Evolutionary conservation across 805 yeast species (phyloP).

Genomic region (Zygoascus ofunaensis): DNA sequence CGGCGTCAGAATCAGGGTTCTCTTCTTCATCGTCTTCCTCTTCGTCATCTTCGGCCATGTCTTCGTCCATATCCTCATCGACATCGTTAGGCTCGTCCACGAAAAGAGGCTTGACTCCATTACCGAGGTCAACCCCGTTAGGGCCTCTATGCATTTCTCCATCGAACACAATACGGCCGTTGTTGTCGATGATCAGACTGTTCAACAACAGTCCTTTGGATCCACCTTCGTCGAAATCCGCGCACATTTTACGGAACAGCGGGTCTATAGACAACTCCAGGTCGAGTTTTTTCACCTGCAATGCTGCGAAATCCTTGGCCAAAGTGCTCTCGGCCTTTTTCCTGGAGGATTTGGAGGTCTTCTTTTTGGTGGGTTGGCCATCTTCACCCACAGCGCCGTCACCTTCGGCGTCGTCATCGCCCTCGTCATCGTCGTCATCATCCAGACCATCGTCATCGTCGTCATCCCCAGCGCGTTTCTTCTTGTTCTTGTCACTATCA

Average conservation of each 20-base stretch:
- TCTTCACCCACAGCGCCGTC: conserved; percentile 1
- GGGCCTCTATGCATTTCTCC: conserved; percentile 42
- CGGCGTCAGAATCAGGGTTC: conserved; percentile 1
- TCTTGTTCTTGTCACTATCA: conserved; percentile 18
- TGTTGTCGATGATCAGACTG: conserved; percentile 37
- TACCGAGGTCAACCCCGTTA: conserved; percentile 10
- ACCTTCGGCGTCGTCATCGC: conserved; percentile 5
- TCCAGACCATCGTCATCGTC: conserved; percentile 42
- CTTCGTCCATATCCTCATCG: conserved; percentile 32
- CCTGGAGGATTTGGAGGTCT: conserved; percentile 11
- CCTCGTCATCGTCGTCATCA: conserved; percentile 17
- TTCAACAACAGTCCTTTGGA: conserved; percentile 39
- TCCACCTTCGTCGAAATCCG: conserved; percentile 39
- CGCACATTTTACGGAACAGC: conserved; percentile 34
- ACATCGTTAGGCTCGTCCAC: conserved; percentile 17
- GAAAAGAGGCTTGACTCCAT: conserved; percentile 1
- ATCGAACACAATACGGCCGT: conserved; percentile 56
- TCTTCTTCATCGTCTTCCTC: conserved; percentile 19
- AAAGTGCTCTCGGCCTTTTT: conserved; percentile 25
- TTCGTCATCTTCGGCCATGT: conserved; percentile 25
- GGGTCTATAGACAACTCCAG: conserved; percentile 34
- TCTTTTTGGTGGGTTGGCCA: conserved; percentile 17
- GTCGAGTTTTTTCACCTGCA: conserved; percentile 27
- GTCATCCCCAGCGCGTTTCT: conserved; percentile 15
- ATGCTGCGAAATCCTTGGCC: conserved; percentile 23